Conservation (phyloP, 2,329 filamentous ascomycete species). For the Hypoxylon sp. region DNA sequence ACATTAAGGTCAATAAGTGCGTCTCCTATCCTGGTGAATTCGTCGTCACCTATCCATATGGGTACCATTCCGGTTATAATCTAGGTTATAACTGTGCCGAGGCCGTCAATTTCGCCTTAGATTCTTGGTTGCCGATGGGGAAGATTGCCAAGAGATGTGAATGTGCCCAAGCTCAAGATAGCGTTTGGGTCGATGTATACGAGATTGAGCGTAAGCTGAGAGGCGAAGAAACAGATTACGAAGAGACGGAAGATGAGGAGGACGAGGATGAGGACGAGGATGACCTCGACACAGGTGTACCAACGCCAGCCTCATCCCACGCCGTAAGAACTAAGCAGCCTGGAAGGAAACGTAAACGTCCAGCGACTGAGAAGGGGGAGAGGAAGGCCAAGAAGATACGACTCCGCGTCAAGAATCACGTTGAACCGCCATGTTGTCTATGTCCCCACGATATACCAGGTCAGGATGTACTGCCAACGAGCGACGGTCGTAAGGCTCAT, state of each 20-base stretch:
- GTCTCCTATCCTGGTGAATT: constrained; percentile 98
- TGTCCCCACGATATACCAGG: constrained; percentile 92
- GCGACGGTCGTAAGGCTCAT: constrained; percentile 89
- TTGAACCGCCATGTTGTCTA: constrained; percentile 86
- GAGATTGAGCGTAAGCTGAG: constrained; percentile 95
- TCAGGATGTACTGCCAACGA: constrained; percentile 86
- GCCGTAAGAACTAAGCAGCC: constrained; percentile 74
- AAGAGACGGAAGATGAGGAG: constrained; percentile 81
- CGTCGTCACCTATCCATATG: constrained; percentile 97
- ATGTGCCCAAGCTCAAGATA: constrained; percentile 94
- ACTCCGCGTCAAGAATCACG: constrained; percentile 78
- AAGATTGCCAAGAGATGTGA: constrained; percentile 97
- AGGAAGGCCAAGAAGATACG: constrained; percentile 82
- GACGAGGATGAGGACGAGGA: constrained; percentile 75
- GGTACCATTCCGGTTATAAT: constrained; percentile 98
- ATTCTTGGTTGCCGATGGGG: constrained; percentile 95
- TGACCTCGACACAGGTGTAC: constrained; percentile 71
- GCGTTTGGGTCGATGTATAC: constrained; percentile 97
- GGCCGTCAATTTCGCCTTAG: constrained; percentile 97
- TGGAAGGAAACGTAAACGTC: constrained; percentile 78
- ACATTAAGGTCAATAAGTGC: constrained; percentile 95
- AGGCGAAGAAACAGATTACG: constrained; percentile 88
- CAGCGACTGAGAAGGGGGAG: constrained; percentile 58
- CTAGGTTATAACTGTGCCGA: constrained; percentile 98
- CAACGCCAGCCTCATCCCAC: constrained; percentile 83